phyloP scores from a whole-genome alignment of 805 yeast genomes.

The Barnettozyma wickerhamii region DNA sequence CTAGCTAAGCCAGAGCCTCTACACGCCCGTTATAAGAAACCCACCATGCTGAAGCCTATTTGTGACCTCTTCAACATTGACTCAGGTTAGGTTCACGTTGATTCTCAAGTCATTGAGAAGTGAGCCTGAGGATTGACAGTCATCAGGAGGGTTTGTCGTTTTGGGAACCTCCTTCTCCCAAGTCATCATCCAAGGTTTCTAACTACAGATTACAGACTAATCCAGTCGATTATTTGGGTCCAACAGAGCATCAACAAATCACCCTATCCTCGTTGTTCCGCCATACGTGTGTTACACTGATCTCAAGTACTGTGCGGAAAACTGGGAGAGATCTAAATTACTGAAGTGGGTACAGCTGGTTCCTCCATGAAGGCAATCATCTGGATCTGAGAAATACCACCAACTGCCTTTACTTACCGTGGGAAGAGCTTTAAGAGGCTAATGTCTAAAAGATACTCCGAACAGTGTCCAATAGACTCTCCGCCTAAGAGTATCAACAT shows the following conservation, averaged over 20 bases:
- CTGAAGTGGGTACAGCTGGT: too few species aligned
- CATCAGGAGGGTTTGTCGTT: slow-evolving; percentile 41
- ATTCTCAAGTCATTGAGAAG: slow-evolving; percentile 52
- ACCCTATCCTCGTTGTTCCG: too few species aligned
- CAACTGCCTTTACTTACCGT: too few species aligned
- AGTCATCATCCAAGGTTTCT: slow-evolving; percentile 36
- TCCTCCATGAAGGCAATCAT: too few species aligned
- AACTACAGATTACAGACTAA: slow-evolving; percentile 21
- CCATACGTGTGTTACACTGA: too few species aligned
- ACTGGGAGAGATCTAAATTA: too few species aligned
- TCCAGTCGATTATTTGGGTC: slow-evolving; percentile 13
- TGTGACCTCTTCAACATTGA: slow-evolving; percentile 64
- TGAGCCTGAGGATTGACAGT: slow-evolving; percentile 22
- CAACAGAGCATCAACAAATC: slow-evolving; percentile 21
- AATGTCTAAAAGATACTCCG: too few species aligned
- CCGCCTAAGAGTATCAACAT: too few species aligned
- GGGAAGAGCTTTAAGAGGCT: too few species aligned
- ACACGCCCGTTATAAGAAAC: slow-evolving; percentile 34
- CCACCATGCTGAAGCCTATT: slow-evolving; percentile 48
- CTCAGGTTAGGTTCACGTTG: slow-evolving; percentile 50
- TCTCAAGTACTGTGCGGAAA: too few species aligned
- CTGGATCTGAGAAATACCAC: too few species aligned
- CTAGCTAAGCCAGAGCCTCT: slow-evolving; percentile 19
- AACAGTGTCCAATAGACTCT: too few species aligned
- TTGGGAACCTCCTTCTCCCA: slow-evolving; percentile 42